Percentiles rank a stretch among this genome's conserved stretches.
phyloP scores from a whole-genome alignment of 495 filamentous ascomycete species.

The Hapsidospora chrysogenum region DNA sequence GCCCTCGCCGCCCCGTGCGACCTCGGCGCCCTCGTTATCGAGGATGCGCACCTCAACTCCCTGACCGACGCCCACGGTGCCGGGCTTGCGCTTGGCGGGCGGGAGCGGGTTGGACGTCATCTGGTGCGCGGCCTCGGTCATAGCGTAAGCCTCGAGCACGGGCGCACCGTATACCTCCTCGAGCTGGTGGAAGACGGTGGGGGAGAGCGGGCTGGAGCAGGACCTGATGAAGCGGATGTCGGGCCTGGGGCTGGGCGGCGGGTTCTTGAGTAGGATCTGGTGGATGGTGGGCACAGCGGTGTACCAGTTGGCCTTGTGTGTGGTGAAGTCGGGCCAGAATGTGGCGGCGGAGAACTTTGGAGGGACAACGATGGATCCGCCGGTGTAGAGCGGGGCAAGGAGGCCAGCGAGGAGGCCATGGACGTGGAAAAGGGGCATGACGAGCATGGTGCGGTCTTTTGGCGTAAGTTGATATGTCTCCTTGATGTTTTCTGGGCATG shows the following conservation, averaged over 20 bases:
- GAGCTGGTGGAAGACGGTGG: slow-evolving; percentile 57
- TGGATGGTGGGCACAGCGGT: slow-evolving; percentile 80
- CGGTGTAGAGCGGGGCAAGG: slow-evolving; percentile 53
- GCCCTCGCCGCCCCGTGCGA: slow-evolving; percentile 46
- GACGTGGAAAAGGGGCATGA: slow-evolving; percentile 85
- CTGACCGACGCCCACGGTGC: slow-evolving; percentile 63
- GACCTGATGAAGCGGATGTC: slow-evolving; percentile 68
- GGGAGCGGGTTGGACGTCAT: slow-evolving; percentile 80
- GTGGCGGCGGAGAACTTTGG: slow-evolving; percentile 61
- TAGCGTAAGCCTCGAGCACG: slow-evolving; percentile 78
- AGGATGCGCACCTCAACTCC: slow-evolving; percentile 69
- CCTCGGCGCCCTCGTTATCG: slow-evolving; percentile 40
- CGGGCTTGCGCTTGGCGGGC: slow-evolving; percentile 52
- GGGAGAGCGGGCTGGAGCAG: slow-evolving; percentile 66
- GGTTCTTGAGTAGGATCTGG: slow-evolving; percentile 63
- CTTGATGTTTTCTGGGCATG: slow-evolving; percentile 1
- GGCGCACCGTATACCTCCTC: slow-evolving; percentile 57
- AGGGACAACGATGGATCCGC: slow-evolving; percentile 60
- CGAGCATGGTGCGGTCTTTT: slow-evolving; percentile 61
- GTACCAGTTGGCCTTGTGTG: slow-evolving; percentile 69
- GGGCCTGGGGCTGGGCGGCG: slow-evolving; percentile 45
- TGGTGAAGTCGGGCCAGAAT: slow-evolving; percentile 63
- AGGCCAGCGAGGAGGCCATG: slow-evolving; percentile 70
- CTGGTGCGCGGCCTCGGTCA: slow-evolving; percentile 83
- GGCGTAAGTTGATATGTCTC: slow-evolving; percentile 41